phyloP scores from a whole-genome alignment of 2,329 filamentous ascomycete genomes.

The Nemania bipapillata region DNA sequence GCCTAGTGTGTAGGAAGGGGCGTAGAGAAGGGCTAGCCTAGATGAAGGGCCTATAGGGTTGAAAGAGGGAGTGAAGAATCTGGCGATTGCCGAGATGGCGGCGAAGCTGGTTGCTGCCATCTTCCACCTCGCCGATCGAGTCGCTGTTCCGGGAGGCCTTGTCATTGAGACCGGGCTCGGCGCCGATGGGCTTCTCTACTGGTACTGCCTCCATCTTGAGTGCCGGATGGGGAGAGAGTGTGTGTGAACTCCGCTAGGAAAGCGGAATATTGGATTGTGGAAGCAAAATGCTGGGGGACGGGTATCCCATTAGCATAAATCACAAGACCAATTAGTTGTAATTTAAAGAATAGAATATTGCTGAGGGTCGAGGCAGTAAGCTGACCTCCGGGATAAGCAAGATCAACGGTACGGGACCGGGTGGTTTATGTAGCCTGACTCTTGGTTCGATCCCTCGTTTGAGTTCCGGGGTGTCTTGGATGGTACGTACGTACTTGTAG shows the following conservation, averaged over 20 bases:
- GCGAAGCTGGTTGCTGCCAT: slow-evolving; percentile 51
- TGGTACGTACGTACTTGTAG: not conserved
- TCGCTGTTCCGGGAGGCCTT: slow-evolving; percentile 41
- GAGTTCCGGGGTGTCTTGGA: not conserved
- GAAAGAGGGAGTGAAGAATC: too few species aligned
- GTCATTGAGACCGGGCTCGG: slow-evolving; percentile 31
- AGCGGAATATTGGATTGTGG: slow-evolving; percentile 47
- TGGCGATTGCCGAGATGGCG: slow-evolving; percentile 59
- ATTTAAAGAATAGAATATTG: not conserved
- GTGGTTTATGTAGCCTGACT: slow-evolving; percentile 18
- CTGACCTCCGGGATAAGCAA: slow-evolving; percentile 1
- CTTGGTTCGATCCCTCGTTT: not conserved
- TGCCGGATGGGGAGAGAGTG: slow-evolving; percentile 3
- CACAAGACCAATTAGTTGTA: not conserved
- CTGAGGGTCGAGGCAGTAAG: not conserved
- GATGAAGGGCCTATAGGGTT: too few species aligned
- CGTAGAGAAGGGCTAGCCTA: too few species aligned
- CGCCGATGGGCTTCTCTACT: slow-evolving; percentile 32
- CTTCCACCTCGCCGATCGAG: slow-evolving; percentile 39
- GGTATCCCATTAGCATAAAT: slow-evolving; percentile 32
- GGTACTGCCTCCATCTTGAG: slow-evolving; percentile 44
- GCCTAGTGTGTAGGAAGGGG: too few species aligned
- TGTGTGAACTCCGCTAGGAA: slow-evolving; percentile 47
- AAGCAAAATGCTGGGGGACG: slow-evolving; percentile 41
- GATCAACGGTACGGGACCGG: slow-evolving; percentile 3